These are phyloP conservation scores for Pichia californica DNA, from an alignment of 805 yeast genomes.

Conservation along the genomic window DNA sequence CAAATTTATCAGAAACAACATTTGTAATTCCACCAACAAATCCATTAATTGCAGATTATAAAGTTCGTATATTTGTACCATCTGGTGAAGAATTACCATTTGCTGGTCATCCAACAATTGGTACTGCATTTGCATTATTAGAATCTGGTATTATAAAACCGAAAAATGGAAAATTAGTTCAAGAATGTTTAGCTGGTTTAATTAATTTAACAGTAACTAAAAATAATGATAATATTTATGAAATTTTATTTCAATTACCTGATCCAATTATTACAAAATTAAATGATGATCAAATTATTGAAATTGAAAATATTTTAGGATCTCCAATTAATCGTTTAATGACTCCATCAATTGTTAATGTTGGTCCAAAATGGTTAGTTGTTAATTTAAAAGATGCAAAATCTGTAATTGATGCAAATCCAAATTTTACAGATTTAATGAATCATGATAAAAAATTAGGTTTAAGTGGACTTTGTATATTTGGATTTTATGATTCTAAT, in stretches of 20 bases:
- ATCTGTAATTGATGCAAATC: slow-evolving; percentile 28
- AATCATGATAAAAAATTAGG: slow-evolving; percentile 16
- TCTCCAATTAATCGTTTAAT: slow-evolving; percentile 1
- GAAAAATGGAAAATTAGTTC: slow-evolving; percentile 27
- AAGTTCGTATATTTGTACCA: slow-evolving; percentile 45
- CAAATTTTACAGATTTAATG: slow-evolving; percentile 26
- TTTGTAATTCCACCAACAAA: slow-evolving; percentile 39
- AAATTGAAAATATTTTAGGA: slow-evolving; percentile 1
- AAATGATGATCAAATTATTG: not conserved
- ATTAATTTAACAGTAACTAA: not conserved
- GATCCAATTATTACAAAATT: not conserved
- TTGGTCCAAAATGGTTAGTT: slow-evolving; percentile 43
- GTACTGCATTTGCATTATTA: slow-evolving; percentile 41
- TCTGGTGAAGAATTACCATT: slow-evolving; percentile 41
- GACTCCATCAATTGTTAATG: slow-evolving; percentile 29
- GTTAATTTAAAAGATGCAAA: slow-evolving; percentile 28
- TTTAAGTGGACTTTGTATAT: slow-evolving; percentile 33
- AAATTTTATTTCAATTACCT: slow-evolving; percentile 5
- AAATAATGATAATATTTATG: not conserved
- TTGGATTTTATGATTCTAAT: slow-evolving; percentile 28
- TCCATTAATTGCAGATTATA: slow-evolving; percentile 35
- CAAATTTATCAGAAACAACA: slow-evolving; percentile 54
- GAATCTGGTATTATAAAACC: slow-evolving; percentile 21
- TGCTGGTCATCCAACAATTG: slow-evolving; percentile 63
- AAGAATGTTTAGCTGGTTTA: slow-evolving; percentile 42